These are phyloP conservation scores for Cryptococcus deneoformans DNA, from an alignment of 1,284 basidiomycete species.

Conservation along the genomic window DNA sequence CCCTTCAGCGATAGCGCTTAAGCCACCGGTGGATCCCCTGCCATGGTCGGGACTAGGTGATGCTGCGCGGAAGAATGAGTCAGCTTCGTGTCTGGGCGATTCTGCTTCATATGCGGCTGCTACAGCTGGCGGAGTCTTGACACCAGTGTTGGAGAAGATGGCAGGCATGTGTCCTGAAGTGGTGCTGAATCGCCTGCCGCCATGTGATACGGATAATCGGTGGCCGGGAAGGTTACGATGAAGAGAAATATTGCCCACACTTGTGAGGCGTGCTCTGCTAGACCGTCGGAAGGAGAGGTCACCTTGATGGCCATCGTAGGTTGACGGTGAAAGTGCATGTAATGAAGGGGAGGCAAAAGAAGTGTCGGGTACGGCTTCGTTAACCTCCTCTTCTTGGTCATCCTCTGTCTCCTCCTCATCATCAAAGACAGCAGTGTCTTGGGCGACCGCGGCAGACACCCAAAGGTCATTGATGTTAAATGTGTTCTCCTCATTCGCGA, in stretches of 20 bases:
- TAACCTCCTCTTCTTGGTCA: constrained; percentile 3
- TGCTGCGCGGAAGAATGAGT: constrained; percentile 32
- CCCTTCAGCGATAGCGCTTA: constrained; percentile 45
- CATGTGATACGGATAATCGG: constrained; percentile 22
- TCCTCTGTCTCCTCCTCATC: constrained; percentile 37
- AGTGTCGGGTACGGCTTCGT: constrained; percentile 21
- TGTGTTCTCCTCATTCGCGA: constrained; percentile 55
- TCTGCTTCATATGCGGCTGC: constrained; percentile 19
- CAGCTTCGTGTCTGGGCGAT: constrained; percentile 12
- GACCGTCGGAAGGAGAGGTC: constrained; percentile 4
- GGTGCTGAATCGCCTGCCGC: constrained; percentile 37
- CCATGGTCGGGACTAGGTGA: constrained; percentile 17
- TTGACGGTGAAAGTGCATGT: constrained; percentile 14
- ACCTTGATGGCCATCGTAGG: constrained; percentile 3
- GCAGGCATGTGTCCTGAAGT: constrained; percentile 43
- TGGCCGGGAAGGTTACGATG: constrained; percentile 18
- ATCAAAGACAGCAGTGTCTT: constrained; percentile 51
- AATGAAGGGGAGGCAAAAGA: constrained; percentile 19
- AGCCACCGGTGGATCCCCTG: constrained; percentile 16
- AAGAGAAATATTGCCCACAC: constrained; percentile 9
- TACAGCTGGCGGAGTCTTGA: constrained; percentile 34
- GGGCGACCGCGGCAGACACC: constrained; percentile 50
- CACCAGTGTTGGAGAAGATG: constrained; percentile 49
- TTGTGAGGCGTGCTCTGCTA: constrained; percentile 9
- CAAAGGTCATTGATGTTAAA: constrained; percentile 52